These are phyloP conservation scores for Berberis thunbergii DNA, from an alignment of 164 flowering plant species.

Conservation along the genomic window DNA sequence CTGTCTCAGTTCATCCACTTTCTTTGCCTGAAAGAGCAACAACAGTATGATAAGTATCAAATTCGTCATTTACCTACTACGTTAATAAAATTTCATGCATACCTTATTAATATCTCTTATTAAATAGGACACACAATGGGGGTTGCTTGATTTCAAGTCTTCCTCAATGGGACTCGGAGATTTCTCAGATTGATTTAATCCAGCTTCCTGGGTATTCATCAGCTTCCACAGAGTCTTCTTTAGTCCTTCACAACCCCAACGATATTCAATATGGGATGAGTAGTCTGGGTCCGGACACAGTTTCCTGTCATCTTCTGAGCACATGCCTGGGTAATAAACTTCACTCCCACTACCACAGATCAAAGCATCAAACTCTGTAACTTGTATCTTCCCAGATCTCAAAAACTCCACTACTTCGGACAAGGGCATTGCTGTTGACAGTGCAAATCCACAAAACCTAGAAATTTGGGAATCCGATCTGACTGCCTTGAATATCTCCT, in stretches of 20 bases:
- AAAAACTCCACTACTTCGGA: constrained; percentile 45
- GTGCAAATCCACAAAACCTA: constrained; percentile 53
- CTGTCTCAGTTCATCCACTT: constrained; percentile 82
- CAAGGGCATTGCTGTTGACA: constrained; percentile 86
- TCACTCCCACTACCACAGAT: constrained; percentile 91
- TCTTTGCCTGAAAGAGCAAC: constrained; percentile 41
- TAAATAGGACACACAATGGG: constrained; percentile 63
- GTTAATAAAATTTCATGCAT: neutral
- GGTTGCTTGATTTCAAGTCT: constrained; percentile 50
- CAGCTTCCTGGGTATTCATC: constrained; percentile 46
- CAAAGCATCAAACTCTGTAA: constrained; percentile 76
- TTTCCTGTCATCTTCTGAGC: constrained; percentile 46
- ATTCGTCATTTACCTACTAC: neutral
- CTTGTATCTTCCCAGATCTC: constrained; percentile 47
- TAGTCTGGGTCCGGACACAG: constrained; percentile 68
- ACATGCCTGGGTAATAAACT: constrained; percentile 69
- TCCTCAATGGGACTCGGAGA: constrained; percentile 36
- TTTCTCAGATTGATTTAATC: constrained; percentile 10
- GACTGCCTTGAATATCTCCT: constrained; percentile 58
- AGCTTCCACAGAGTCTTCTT: constrained; percentile 73
- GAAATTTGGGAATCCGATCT: constrained; percentile 40
- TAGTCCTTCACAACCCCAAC: constrained; percentile 85
- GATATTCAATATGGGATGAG: constrained; percentile 75
- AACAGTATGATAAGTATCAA: neutral
- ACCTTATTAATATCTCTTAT: constrained; percentile 64